Conservation (phyloP, 2,329 filamentous ascomycete genomes). For the Colletotrichum incanum region DNA sequence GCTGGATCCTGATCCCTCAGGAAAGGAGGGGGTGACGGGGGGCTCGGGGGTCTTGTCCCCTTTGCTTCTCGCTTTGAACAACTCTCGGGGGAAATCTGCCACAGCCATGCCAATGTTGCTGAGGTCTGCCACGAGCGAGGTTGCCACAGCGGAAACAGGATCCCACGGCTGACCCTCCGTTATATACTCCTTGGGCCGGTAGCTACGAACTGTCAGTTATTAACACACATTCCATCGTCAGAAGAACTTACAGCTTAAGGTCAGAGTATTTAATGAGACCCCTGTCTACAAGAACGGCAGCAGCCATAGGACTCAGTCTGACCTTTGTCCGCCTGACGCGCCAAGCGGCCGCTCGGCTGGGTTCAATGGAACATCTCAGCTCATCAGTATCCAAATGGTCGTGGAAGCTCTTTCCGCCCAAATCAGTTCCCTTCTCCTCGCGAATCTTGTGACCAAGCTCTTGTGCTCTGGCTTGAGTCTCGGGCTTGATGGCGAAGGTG, state of each 20-base stretch:
- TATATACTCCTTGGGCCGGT: slow-evolving; percentile 76
- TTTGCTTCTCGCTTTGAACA: slow-evolving; percentile 62
- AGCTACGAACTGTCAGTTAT: slow-evolving; percentile 52
- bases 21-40: slow-evolving; percentile 21
- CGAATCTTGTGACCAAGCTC: slow-evolving; percentile 76
- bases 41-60: slow-evolving; percentile 39
- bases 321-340: slow-evolving; percentile 78
- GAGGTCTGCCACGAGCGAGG: slow-evolving; percentile 86
- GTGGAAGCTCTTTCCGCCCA: slow-evolving; percentile 79
- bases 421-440: slow-evolving; percentile 75
- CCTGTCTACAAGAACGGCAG: slow-evolving; percentile 76
- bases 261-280: slow-evolving; percentile 78
- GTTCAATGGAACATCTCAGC: slow-evolving; percentile 80
- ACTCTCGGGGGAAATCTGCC: slow-evolving; percentile 77
- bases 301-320: slow-evolving; percentile 80
- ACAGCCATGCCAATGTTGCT: slow-evolving; percentile 86
- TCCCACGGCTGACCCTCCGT: slow-evolving; percentile 85
- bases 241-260: slow-evolving; percentile 76
- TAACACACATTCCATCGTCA: not conserved
- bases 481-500: slow-evolving; percentile 70
- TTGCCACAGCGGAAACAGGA: slow-evolving; percentile 83
- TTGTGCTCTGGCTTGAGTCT: slow-evolving; percentile 70
- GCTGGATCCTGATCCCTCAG: slow-evolving; percentile 21
- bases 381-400: slow-evolving; percentile 76
- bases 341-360: slow-evolving; percentile 81